Conservation (phyloP, 306 rosid species). For the Quercus mongolica region DNA sequence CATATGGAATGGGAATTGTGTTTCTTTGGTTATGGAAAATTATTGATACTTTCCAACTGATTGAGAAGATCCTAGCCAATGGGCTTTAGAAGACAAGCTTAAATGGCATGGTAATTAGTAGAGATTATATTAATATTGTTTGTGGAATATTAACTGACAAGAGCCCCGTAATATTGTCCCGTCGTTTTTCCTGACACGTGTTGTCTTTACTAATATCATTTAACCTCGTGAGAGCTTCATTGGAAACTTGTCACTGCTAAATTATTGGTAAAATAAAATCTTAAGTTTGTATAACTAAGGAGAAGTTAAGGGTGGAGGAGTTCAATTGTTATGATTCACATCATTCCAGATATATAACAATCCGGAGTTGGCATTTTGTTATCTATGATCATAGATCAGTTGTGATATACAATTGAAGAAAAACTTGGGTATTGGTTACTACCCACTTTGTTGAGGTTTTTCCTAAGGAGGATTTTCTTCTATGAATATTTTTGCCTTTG, state of each 20-base stretch:
- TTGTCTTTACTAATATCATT: not conserved
- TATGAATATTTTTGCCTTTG: not conserved
- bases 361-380: not conserved
- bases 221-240: not conserved
- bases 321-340: not conserved
- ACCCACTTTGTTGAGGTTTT: not conserved
- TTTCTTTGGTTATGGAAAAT: constrained; percentile 6
- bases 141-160: not conserved
- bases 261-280: not conserved
- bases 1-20: not conserved
- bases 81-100: not conserved
- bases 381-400: not conserved
- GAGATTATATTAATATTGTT: not conserved
- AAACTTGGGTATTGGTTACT: not conserved
- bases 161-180: not conserved
- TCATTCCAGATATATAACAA: not conserved
- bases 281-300: not conserved
- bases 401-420: not conserved
- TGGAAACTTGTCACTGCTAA: not conserved
- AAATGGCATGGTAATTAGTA: not conserved
- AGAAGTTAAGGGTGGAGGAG: not conserved
- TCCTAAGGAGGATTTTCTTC: not conserved
- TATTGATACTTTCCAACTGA: not conserved
- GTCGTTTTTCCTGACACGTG: not conserved
- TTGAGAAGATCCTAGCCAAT: not conserved